Evolutionary conservation across 148 eudicot species (phyloP).

Genomic region (Euryodendron excelsum): DNA sequence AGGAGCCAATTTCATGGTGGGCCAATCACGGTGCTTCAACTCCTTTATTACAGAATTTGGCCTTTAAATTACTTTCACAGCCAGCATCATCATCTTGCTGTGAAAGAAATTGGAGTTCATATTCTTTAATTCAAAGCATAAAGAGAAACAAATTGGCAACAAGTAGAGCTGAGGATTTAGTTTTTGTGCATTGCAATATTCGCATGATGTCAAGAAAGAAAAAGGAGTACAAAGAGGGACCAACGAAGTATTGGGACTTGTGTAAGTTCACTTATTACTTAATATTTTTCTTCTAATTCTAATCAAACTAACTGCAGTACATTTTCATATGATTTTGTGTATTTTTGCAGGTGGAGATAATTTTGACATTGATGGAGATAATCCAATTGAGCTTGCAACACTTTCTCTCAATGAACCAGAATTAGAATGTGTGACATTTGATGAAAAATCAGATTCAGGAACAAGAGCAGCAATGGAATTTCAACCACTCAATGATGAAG

Average conservation of each 20-base stretch:
- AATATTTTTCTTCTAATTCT: too few relatives aligned
- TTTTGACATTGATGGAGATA: background rate
- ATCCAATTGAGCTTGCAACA: background rate
- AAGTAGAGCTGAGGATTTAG: constrained; percentile 3
- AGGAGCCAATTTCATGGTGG: constrained; percentile 14
- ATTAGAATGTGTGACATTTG: background rate
- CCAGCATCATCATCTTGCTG: constrained; percentile 17
- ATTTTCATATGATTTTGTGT: background rate
- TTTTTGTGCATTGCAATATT: constrained; percentile 13
- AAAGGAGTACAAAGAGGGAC: background rate
- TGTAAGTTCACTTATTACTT: background rate
- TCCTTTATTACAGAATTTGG: background rate
- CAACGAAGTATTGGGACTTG: constrained; percentile 13
- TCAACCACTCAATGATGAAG: too few relatives aligned
- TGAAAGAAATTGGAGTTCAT: constrained; percentile 21
- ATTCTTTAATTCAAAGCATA: background rate
- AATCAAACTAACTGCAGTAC: too few relatives aligned
- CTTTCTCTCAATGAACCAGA: background rate
- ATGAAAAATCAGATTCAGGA: too few relatives aligned
- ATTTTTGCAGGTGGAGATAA: background rate
- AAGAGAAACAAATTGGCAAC: background rate
- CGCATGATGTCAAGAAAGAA: constrained; percentile 6
- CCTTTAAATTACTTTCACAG: constrained; percentile 8
- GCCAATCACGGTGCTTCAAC: constrained; percentile 12
- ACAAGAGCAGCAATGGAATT: too few relatives aligned